Conservation (phyloP, 2,329 filamentous ascomycete species). For the Trichoderma breve region DNA sequence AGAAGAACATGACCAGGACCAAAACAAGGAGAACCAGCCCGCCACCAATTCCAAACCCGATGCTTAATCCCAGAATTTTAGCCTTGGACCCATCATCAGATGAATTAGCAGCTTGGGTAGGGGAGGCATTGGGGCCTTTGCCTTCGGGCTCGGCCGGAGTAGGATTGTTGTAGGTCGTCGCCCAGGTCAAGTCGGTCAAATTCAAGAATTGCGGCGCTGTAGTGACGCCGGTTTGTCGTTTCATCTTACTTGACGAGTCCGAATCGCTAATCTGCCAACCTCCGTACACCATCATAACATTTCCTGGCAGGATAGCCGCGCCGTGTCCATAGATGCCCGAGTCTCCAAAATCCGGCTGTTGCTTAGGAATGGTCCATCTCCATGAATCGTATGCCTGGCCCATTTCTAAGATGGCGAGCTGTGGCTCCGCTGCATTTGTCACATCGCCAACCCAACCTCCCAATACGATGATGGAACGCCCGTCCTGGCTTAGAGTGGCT, state of each 20-base stretch:
- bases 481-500: slow-evolving; percentile 75
- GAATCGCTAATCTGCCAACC: slow-evolving; percentile 52
- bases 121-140: slow-evolving; percentile 23
- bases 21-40: slow-evolving; percentile 47
- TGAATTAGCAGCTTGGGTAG: slow-evolving; percentile 25
- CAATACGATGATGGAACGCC: slow-evolving; percentile 71
- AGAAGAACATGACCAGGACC: slow-evolving; percentile 48
- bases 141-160: slow-evolving; percentile 12
- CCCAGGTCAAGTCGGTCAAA: slow-evolving; percentile 56
- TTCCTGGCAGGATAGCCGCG: slow-evolving; percentile 61
- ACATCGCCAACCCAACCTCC: slow-evolving; percentile 93
- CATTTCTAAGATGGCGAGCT: slow-evolving; percentile 74
- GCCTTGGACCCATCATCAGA: slow-evolving; percentile 26
- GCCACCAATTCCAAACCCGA: slow-evolving; percentile 64
- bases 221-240: slow-evolving; percentile 33
- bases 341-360: slow-evolving; percentile 41
- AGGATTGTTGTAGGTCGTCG: slow-evolving; percentile 50
- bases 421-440: slow-evolving; percentile 72
- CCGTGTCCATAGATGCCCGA: slow-evolving; percentile 63
- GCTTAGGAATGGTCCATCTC: slow-evolving; percentile 64
- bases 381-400: slow-evolving; percentile 73
- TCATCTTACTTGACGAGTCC: slow-evolving; percentile 30
- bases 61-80: slow-evolving; percentile 53
- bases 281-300: slow-evolving; percentile 67
- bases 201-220: slow-evolving; percentile 51